Conservation (phyloP, 768 basidiomycete species). For the Termitomyces sp. region DNA sequence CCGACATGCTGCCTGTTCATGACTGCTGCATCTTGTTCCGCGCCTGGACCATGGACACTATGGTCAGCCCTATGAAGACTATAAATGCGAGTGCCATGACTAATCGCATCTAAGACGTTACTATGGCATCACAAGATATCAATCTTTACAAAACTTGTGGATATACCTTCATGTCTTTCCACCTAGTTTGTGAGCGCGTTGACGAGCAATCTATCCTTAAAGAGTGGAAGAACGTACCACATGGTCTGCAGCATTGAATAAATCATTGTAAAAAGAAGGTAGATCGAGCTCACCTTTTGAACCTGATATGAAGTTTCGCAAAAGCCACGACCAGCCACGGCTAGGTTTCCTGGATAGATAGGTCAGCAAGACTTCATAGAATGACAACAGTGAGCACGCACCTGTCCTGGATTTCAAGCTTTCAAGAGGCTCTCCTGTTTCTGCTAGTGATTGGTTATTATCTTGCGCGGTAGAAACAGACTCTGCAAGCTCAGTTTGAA, state of each 20-base stretch:
- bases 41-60: constrained; percentile 82
- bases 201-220: neutral
- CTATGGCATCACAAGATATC: neutral
- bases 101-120: constrained; percentile 75
- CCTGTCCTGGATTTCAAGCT: constrained; percentile 96
- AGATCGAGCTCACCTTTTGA: constrained; percentile 65
- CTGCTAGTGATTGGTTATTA: constrained; percentile 91
- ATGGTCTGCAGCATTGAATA: constrained; percentile 50
- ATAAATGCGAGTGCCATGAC: constrained; percentile 86
- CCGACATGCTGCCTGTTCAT: too few relatives aligned
- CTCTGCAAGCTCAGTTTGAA: constrained; percentile 91
- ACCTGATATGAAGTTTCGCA: constrained; percentile 92
- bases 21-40: neutral
- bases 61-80: constrained; percentile 88
- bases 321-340: constrained; percentile 95
- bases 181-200: constrained; percentile 42
- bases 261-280: neutral
- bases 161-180: constrained; percentile 94
- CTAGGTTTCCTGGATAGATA: constrained; percentile 70
- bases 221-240: constrained; percentile 56
- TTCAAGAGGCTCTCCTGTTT: constrained; percentile 88
- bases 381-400: constrained; percentile 46
- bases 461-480: constrained; percentile 96
- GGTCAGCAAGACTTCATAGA: neutral
- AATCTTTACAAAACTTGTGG: constrained; percentile 2